phyloP scores from a whole-genome alignment of 225 moss, liverwort and hornwort genomes.

The Pseudoscleropodium purum region DNA sequence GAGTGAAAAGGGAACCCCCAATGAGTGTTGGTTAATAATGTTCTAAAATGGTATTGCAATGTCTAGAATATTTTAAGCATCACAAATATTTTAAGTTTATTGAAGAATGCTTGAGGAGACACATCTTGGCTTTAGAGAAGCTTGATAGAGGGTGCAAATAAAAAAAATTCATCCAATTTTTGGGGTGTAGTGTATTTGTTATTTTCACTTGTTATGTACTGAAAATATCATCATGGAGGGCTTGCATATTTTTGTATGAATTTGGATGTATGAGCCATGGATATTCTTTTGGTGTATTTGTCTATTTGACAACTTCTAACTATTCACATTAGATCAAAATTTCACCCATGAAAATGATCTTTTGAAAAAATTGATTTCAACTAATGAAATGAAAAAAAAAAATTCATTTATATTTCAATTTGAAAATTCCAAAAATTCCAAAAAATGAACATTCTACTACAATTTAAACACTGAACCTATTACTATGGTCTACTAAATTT shows the following conservation, averaged over 20 bases:
- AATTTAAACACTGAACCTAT: not conserved
- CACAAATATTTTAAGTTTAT: not conserved
- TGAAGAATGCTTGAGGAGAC: accelerated
- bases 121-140: not conserved
- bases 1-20: too few species aligned
- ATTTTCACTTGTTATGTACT: not conserved
- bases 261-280: not conserved
- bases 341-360: not conserved
- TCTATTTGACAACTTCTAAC: not conserved
- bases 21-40: too few species aligned
- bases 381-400: not conserved
- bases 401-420: not conserved
- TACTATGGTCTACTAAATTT: not conserved
- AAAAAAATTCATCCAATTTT: not conserved
- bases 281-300: not conserved
- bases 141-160: not conserved
- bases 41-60: not conserved
- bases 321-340: accelerated
- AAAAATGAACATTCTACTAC: not conserved
- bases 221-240: not conserved
- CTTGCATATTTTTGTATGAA: not conserved
- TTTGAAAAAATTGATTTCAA: too few species aligned
- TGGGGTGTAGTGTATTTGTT: not conserved
- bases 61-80: not conserved
- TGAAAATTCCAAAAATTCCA: too few species aligned